Percentiles rank a stretch among this genome's conserved stretches.
Conservation (phyloP, 768 basidiomycete species). For the Infundibulicybe gibba region DNA sequence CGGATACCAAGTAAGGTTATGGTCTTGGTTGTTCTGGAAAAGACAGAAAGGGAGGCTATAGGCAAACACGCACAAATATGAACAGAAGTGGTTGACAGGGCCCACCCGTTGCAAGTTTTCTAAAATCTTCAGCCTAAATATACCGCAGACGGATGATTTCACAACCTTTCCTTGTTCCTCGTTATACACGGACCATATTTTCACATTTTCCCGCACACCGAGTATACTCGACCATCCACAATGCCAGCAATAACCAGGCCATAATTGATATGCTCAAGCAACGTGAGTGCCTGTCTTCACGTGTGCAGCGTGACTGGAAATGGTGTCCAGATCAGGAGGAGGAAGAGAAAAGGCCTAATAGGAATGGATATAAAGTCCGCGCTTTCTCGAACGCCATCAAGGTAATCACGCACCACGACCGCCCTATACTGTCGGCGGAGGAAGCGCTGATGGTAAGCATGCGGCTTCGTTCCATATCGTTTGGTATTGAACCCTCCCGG, state of each 20-base stretch:
- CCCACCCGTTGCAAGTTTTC: slow-evolving; percentile 5
- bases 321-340: slow-evolving; percentile 34
- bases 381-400: slow-evolving; percentile 48
- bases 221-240: neutral
- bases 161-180: slow-evolving; percentile 5
- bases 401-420: slow-evolving; percentile 31
- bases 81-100: slow-evolving; percentile 11
- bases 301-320: slow-evolving; percentile 1
- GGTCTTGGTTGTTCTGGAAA: neutral
- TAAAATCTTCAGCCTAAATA: neutral
- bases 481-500: neutral
- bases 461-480: neutral
- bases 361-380: slow-evolving; percentile 47
- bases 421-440: slow-evolving; percentile 38
- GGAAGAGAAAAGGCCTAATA: slow-evolving; percentile 28
- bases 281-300: slow-evolving; percentile 25
- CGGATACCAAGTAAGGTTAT: neutral
- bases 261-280: slow-evolving; percentile 34
- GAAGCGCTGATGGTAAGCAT: slow-evolving; percentile 34
- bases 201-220: no score
- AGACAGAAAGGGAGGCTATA: neutral
- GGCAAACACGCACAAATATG: neutral
- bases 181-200: slow-evolving; percentile 5
- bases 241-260: slow-evolving; percentile 13
- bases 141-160: neutral